Evolutionary conservation across 768 basidiomycete species (phyloP), one percentile per base, ranked within the genome.

Genomic region (Kwoniella bestiolae): DNA sequence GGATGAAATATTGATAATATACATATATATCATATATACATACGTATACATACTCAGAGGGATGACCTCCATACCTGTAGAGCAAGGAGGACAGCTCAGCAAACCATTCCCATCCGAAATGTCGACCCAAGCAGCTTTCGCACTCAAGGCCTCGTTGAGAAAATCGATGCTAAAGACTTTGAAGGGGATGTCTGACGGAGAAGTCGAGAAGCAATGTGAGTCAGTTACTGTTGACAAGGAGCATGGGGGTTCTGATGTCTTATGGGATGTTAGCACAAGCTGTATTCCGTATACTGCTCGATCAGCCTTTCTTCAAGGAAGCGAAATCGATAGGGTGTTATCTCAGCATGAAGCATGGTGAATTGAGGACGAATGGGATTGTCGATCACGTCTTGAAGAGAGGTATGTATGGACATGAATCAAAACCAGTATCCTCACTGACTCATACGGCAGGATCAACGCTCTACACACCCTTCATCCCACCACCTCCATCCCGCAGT

Each of bases 271-370:
- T 46, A 73, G 74, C 72, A 14, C 56, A 68, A 52, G 64, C 63
- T 11, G 72, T 73, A 4, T 38, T 67, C 6, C 11, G 50, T 4
- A 38, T 60, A 21, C 45, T 76, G 5, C 44, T 68, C 8, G 59
- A 66, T 18, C 57, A 63, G 31, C 66, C 68, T 9, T 69, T 68
- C 55, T 78, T 68, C 70, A 32, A 62, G 8, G 50, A 68, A 18
- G 77, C 77, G 3, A 66, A 63, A 34, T 58, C 67, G 2, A 61
- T 78, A 11, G 74, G 69, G n/a, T 78, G 77, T 55, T 78, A 78
- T 31, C 60, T 78, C 9, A 68, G 65, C 47, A 78, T 78, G 77
- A 49, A 51, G 12, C 65, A 71, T 31, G 74, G 74, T 0, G 77
- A 78, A 57, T 65, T 78, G 18, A 50, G 71, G 51, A 78, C 77